These are phyloP conservation scores for Chloropicon primus DNA, from an alignment of 139 green algal genomes.

Conservation along the genomic window DNA sequence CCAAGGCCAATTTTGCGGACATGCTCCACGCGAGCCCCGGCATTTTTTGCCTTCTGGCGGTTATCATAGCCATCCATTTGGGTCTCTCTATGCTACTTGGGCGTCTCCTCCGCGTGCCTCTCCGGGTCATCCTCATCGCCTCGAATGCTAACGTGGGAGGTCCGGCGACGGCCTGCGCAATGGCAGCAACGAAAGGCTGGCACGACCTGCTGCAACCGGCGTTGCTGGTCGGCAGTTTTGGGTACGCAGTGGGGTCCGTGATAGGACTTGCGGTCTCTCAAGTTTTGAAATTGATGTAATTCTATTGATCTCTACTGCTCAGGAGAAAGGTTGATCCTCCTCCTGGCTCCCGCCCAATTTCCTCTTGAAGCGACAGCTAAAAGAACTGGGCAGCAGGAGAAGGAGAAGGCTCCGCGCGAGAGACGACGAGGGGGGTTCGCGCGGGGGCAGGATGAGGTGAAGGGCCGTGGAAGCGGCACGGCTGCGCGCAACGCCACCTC, in stretches of 20 bases:
- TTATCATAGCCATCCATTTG: constrained; percentile 38
- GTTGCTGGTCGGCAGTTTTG: constrained; percentile 40
- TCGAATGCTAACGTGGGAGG: constrained; percentile 64
- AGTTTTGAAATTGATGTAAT: no score
- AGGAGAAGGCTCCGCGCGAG: no score
- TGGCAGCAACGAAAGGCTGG: constrained; percentile 51
- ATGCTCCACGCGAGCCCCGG: no score
- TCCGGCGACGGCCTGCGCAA: constrained; percentile 53
- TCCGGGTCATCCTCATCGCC: constrained; percentile 36
- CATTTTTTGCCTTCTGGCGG: constrained; percentile 19
- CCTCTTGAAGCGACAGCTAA: no score
- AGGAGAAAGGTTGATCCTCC: no score
- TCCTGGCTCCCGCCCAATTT: no score
- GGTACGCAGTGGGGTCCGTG: constrained; percentile 39
- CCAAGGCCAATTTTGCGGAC: constrained; percentile 29
- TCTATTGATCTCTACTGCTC: no score
- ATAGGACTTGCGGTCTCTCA: constrained; percentile 25
- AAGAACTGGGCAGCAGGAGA: no score
- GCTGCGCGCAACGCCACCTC: no score
- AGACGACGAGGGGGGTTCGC: no score
- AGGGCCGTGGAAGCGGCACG: no score
- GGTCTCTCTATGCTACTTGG: constrained; percentile 19
- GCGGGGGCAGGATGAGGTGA: no score
- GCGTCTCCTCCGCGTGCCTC: constrained; percentile 25
- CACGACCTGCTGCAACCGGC: constrained; percentile 45